Base-by-base conservation (phyloP, 169 alveolate species). In the Cryptosporidium felis region DNA sequence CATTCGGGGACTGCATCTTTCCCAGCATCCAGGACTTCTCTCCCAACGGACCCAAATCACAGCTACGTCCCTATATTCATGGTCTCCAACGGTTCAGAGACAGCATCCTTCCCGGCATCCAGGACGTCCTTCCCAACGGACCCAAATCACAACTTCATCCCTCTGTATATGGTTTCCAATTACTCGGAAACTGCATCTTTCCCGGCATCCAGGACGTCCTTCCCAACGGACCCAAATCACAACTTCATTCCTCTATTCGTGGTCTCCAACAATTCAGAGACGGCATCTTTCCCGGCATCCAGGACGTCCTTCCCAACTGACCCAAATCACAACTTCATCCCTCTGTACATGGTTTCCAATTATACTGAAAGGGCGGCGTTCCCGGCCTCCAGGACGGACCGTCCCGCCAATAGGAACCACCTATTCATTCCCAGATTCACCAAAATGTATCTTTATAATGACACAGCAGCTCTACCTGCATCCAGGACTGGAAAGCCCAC, bases 401-500 rank as follows among this genome's bases (percentile, higher is more conserved):
- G 18, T 0, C 82, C 82, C 5, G 40, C 82, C 0, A 34, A 53
- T n/a, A n/a, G 49, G 5, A 53, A 46, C 26, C 81, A 65, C 18
- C 46, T 42, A 2, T 56, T 28, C 32, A 10, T 26, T n/a, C 80
- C 80, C n/a, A n/a, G n/a, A n/a, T n/a, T n/a, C n/a, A 16, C 14
- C 63, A 56, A 5, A 3, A 28, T 18, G n/a, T 26, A 46, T 45
- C 2, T 41, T 2, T 36, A 12, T 44, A 65, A 47, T 30, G 81
- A 47, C 26, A 46, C 61, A 10, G 81, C 62, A 65, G 34, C 81
- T 14, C 28, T 65, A 6, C 81, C 81, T 9, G 59, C 81, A n/a
- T 65, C 81, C n/a, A 65, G 81, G 28, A 65, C 81, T 9, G 44
- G 62, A 2, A 34, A 44, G n/a, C 60, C 81, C 0, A 18, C 61